Percentiles rank a stretch among this genome's conserved stretches.
Conservation (phyloP, 345 rosid genomes). For the Brassica cretica region DNA sequence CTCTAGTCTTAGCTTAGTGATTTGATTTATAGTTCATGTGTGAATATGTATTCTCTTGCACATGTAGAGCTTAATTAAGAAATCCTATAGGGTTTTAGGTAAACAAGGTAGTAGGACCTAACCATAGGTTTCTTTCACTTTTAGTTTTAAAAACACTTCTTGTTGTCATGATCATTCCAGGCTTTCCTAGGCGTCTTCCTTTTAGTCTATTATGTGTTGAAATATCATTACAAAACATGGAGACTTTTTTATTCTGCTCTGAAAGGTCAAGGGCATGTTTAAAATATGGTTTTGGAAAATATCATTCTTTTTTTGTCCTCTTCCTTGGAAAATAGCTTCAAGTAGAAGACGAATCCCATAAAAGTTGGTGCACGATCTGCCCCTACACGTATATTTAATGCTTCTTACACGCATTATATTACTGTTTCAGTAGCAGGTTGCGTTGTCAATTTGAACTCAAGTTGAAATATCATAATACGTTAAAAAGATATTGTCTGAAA, state of each 20-base stretch:
- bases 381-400: neutral
- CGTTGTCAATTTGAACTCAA: neutral
- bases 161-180: neutral
- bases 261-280: neutral
- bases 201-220: neutral
- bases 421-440: neutral
- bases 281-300: neutral
- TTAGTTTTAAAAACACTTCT: neutral
- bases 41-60: neutral
- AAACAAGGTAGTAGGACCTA: neutral
- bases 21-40: neutral
- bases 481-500: neutral
- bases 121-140: neutral
- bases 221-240: neutral
- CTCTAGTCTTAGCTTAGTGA: neutral
- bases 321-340: neutral
- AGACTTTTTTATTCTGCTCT: neutral
- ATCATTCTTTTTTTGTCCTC: neutral
- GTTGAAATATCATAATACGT: neutral
- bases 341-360: neutral
- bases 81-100: neutral
- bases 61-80: neutral
- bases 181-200: neutral
- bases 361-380: neutral
- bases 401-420: neutral